These are phyloP conservation scores for Zopfia rhizophila DNA, from an alignment of 2,329 filamentous ascomycete genomes.

Conservation along the genomic window DNA sequence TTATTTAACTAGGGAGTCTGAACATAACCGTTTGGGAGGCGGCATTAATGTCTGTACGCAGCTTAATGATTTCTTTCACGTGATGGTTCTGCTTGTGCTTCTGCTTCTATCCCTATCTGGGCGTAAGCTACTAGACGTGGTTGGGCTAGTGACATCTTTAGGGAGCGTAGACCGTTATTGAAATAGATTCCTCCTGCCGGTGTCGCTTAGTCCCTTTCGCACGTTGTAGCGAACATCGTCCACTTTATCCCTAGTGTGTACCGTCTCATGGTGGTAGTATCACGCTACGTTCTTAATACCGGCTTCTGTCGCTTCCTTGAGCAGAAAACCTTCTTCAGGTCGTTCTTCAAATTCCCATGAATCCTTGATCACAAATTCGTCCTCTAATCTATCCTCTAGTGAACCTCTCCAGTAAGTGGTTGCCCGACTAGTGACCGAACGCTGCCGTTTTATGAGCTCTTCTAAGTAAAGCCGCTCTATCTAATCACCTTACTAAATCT, in stretches of 20 bases:
- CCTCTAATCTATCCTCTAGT: neutral
- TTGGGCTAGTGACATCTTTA: conserved; percentile 9
- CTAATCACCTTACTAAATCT: conserved; percentile 2
- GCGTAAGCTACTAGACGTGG: conserved; percentile 8
- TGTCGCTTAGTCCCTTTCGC: conserved; percentile 16
- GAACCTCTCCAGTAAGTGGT: conserved; percentile 9
- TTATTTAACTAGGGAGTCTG: conserved; percentile 19
- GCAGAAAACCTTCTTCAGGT: conserved; percentile 8
- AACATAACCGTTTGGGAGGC: conserved; percentile 21
- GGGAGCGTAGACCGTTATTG: conserved; percentile 14
- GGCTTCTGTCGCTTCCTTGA: conserved; percentile 13
- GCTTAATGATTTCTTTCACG: conserved; percentile 21
- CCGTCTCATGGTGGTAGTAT: conserved; percentile 23
- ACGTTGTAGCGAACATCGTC: conserved; percentile 20
- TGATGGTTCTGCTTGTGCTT: conserved; percentile 14
- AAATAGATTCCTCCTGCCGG: conserved; percentile 6
- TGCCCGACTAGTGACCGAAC: conserved; percentile 5
- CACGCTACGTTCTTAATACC: conserved; percentile 18
- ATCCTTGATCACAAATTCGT: conserved; percentile 7
- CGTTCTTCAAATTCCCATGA: conserved; percentile 12
- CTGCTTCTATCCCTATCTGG: conserved; percentile 11
- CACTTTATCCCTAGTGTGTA: conserved; percentile 9
- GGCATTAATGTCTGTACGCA: conserved; percentile 18
- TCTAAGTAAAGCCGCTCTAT: neutral
- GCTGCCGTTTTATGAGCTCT: conserved; percentile 10